Conservation (phyloP, 257 asterid genomes). For the Gardenia jasminoides region DNA sequence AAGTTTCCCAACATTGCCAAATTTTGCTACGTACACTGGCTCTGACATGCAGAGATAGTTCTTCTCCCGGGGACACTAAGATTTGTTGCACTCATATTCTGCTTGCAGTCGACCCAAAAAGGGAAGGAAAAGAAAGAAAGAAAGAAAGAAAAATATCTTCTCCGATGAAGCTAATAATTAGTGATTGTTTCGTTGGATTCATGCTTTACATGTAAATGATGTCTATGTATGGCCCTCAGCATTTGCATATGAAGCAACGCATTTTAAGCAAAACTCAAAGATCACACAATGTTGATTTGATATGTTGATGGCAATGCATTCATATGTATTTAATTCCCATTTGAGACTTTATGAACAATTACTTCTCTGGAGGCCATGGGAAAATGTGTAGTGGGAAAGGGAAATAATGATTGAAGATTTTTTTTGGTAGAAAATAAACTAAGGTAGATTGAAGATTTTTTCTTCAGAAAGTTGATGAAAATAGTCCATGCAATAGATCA, state of each 20-base stretch:
- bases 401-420: neutral
- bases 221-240: no score
- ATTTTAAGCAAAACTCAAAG: neutral
- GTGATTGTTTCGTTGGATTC: no score
- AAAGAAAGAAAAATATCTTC: no score
- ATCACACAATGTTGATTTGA: neutral
- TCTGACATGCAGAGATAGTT: neutral
- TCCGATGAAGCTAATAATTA: no score
- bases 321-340: neutral
- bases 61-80: neutral
- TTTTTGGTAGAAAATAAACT: neutral
- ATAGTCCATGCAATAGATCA: neutral
- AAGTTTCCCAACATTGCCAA: conserved; percentile 6
- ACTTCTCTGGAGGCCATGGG: no score
- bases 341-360: neutral
- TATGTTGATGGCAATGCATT: neutral
- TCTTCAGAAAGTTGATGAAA: neutral
- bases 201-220: no score
- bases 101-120: neutral
- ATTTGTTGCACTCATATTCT: neutral
- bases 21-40: neutral
- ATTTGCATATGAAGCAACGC: neutral
- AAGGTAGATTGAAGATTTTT: neutral
- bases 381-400: neutral
- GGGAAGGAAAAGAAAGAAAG: no score